phyloP scores from a whole-genome alignment of 176 grass and related monocot genomes.

The Elymus sibiricus region DNA sequence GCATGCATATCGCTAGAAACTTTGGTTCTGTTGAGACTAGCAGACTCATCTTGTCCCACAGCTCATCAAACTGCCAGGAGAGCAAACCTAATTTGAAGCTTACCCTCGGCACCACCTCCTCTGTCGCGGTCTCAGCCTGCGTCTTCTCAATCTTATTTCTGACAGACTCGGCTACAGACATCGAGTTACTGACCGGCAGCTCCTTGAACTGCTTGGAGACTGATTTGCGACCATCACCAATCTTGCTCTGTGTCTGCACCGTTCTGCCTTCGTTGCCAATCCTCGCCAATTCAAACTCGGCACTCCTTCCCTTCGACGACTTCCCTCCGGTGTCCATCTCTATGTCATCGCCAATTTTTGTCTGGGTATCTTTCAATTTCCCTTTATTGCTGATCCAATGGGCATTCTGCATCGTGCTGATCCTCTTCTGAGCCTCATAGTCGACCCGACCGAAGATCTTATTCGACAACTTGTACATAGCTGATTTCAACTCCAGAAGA shows the following conservation, averaged over 20 bases:
- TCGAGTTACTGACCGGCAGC: background rate
- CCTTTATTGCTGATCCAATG: background rate
- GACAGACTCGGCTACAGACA: background rate
- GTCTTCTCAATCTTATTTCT: background rate
- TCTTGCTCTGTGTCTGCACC: background rate
- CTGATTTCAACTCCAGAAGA: background rate
- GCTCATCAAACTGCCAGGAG: background rate
- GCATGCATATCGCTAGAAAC: background rate
- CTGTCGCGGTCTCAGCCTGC: background rate
- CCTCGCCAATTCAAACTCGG: background rate
- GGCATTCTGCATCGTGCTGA: background rate
- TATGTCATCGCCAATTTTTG: background rate
- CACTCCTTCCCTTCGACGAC: background rate
- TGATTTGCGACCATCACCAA: background rate
- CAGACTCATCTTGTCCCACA: background rate
- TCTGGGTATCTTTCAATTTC: background rate
- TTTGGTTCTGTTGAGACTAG: background rate
- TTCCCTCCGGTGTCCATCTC: background rate
- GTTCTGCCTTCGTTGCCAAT: background rate
- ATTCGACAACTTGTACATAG: background rate
- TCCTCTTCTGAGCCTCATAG: background rate
- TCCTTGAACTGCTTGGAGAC: background rate
- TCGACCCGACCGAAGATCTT: background rate
- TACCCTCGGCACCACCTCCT: background rate
- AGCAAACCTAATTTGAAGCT: background rate